phyloP scores from a whole-genome alignment of 805 yeast genomes.

The Suhomyces sp. region DNA sequence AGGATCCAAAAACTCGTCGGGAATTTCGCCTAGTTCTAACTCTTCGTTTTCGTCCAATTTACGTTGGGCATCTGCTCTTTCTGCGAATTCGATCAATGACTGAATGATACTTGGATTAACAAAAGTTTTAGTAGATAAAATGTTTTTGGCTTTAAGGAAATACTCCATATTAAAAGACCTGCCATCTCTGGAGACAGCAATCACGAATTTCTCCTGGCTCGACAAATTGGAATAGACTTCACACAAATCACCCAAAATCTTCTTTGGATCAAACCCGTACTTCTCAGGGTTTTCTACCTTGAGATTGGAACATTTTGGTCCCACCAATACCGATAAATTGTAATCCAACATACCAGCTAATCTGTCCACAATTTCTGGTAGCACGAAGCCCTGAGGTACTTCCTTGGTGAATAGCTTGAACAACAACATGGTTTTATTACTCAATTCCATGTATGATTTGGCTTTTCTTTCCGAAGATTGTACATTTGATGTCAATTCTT shows the following conservation, averaged over 20 bases:
- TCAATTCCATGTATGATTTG: conserved; percentile 73
- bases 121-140: conserved; percentile 57
- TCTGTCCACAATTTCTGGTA: conserved; percentile 88
- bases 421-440: conserved; percentile 76
- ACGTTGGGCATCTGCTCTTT: conserved; percentile 60
- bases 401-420: conserved; percentile 81
- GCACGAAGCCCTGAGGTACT: conserved; percentile 80
- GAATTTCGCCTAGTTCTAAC: conserved; percentile 84
- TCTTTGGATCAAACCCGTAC: conserved; percentile 79
- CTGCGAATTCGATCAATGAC: conserved; percentile 53
- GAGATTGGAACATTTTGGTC: conserved; percentile 87
- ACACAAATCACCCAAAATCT: conserved; percentile 63
- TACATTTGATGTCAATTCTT: conserved; percentile 58
- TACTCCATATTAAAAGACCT: conserved; percentile 73
- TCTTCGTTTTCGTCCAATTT: conserved; percentile 76
- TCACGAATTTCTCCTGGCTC: conserved; percentile 59
- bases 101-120: conserved; percentile 47
- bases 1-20: conserved; percentile 96
- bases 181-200: conserved; percentile 86
- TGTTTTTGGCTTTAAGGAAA: conserved; percentile 67
- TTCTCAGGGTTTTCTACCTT: conserved; percentile 81
- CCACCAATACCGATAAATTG: conserved; percentile 87
- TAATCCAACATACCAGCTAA: conserved; percentile 95
- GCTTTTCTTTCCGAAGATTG: conserved; percentile 71
- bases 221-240: conserved; percentile 75